Percentiles rank a stretch among this genome's conserved stretches.
phyloP scores from a whole-genome alignment of 1,139 yeast genomes.

The Cylindricascospora bacillispora region DNA sequence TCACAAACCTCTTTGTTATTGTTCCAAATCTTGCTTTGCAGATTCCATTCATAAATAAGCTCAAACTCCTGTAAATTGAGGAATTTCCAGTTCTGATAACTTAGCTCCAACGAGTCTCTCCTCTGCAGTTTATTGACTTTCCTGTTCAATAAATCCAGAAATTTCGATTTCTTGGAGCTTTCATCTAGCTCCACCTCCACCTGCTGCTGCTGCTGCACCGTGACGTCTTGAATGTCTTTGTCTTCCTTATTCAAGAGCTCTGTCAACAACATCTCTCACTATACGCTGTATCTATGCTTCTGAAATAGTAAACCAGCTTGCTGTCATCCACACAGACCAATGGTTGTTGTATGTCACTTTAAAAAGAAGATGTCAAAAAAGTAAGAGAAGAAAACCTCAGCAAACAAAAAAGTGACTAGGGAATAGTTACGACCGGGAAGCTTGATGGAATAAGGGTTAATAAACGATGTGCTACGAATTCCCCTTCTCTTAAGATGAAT shows the following conservation, averaged over 20 bases:
- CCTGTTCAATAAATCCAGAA: too few species aligned
- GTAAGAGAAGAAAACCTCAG: too few species aligned
- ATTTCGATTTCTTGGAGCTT: too few species aligned
- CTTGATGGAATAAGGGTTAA: too few species aligned
- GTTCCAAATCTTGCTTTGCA: constrained; percentile 19
- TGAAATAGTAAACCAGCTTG: constrained; percentile 1
- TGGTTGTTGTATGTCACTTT: too few species aligned
- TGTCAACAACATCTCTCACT: constrained; percentile 16
- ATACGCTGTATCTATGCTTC: constrained; percentile 1
- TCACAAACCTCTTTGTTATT: too few species aligned
- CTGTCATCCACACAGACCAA: constrained; percentile 4
- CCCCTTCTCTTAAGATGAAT: too few species aligned
- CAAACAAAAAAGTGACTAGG: too few species aligned
- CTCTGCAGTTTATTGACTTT: constrained; percentile 12
- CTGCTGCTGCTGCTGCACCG: background rate
- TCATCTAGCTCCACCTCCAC: background rate
- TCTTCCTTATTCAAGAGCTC: constrained; percentile 19
- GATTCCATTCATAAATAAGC: constrained; percentile 24
- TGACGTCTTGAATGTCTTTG: constrained; percentile 4
- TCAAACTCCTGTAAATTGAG: constrained; percentile 25
- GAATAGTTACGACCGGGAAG: too few species aligned
- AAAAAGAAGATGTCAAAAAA: too few species aligned
- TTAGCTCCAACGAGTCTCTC: constrained; percentile 18
- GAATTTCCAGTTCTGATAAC: constrained; percentile 26
- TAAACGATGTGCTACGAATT: too few species aligned